Conservation (phyloP, 208 protist species). For the Acanthamoeba castellanii region DNA sequence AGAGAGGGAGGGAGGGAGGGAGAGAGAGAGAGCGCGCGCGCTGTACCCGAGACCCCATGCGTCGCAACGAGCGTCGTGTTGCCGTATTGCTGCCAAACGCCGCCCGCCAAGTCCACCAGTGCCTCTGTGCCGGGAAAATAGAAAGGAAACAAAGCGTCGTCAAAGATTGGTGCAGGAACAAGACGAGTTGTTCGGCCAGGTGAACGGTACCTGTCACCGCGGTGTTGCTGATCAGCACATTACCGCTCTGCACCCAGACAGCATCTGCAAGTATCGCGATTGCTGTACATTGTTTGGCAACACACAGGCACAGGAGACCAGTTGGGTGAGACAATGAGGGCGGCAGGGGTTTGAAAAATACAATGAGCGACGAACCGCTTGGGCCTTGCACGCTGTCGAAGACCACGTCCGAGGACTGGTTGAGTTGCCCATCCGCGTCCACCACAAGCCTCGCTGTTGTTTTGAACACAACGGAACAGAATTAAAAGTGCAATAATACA, state of each 20-base stretch:
- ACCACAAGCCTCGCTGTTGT: background rate
- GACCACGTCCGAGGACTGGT: background rate
- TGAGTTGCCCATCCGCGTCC: background rate
- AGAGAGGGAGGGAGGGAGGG: too few species aligned
- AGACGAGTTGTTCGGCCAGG: background rate
- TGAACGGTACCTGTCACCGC: background rate
- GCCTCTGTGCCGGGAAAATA: background rate
- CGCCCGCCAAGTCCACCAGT: slow-evolving; percentile 6
- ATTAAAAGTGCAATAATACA: too few species aligned
- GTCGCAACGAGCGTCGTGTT: background rate
- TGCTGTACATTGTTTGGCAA: background rate
- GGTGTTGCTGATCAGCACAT: background rate
- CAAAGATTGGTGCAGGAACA: too few species aligned
- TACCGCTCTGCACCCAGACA: background rate
- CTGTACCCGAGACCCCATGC: background rate
- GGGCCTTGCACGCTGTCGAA: background rate
- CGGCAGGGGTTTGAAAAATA: background rate
- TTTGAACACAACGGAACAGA: too few species aligned
- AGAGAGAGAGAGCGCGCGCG: too few species aligned
- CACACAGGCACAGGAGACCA: background rate
- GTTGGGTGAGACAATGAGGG: background rate
- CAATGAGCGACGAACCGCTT: background rate
- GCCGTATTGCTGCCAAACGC: background rate
- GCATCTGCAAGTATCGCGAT: background rate
- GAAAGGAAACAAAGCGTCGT: too few species aligned